Evolutionary conservation across 106 monocot species (phyloP).

Genomic region (Vanilla planifolia): DNA sequence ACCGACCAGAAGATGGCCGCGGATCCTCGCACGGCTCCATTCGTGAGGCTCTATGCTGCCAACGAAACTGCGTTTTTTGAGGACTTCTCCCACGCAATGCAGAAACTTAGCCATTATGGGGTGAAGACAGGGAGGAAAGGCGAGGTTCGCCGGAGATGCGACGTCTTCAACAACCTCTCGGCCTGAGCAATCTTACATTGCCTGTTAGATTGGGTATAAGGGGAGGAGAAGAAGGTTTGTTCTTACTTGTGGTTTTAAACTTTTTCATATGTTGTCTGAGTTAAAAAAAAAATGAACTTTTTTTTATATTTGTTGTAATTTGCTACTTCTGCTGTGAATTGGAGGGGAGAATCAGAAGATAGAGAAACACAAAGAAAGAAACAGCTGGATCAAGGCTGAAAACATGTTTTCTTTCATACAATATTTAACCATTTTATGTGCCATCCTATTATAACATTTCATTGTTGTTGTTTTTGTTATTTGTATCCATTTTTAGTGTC

Average conservation of each 20-base stretch:
- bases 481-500: too few species aligned
- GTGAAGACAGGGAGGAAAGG: slow-evolving; percentile 25
- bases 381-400: too few species aligned
- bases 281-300: background rate
- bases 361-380: background rate
- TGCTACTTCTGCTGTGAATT: background rate
- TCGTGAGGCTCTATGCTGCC: slow-evolving; percentile 29
- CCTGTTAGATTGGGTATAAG: too few species aligned
- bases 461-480: too few species aligned
- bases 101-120: slow-evolving; percentile 27
- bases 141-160: slow-evolving; percentile 40
- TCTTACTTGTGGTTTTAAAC: too few species aligned
- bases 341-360: too few species aligned
- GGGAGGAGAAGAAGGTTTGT: too few species aligned
- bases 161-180: slow-evolving; percentile 24
- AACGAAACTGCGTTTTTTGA: slow-evolving; percentile 29
- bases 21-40: slow-evolving; percentile 13
- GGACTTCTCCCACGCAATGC: slow-evolving; percentile 26
- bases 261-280: too few species aligned
- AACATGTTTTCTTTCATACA: too few species aligned
- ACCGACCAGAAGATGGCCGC: slow-evolving; percentile 22
- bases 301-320: background rate
- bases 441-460: too few species aligned
- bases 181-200: too few species aligned
- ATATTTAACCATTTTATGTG: too few species aligned